Conservation (phyloP, 768 basidiomycete genomes). For the Tulasnella sp. region DNA sequence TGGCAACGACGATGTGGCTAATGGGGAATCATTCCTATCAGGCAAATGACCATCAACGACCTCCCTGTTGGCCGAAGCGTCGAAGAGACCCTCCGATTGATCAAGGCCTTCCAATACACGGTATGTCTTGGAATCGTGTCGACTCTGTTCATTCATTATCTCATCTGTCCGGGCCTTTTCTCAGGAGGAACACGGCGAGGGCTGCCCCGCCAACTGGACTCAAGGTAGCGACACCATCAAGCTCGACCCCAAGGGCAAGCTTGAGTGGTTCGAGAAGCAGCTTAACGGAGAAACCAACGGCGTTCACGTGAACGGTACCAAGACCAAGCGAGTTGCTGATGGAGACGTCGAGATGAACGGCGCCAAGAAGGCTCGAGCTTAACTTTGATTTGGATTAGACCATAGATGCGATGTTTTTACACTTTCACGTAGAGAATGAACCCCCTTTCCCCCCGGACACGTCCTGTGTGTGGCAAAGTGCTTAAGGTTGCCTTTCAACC, state of each 20-base stretch:
- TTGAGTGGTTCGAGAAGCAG: constrained; percentile 62
- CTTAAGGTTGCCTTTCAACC: too few relatives aligned
- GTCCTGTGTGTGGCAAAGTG: neutral
- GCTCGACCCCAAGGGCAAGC: constrained; percentile 62
- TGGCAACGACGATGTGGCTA: constrained; percentile 23
- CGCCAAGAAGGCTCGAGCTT: constrained; percentile 21
- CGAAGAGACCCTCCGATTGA: constrained; percentile 83
- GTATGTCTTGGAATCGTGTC: constrained; percentile 42
- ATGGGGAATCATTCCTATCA: constrained; percentile 31
- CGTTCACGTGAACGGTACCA: constrained; percentile 21
- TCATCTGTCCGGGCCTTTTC: neutral
- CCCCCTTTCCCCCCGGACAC: neutral
- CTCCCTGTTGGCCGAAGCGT: constrained; percentile 93
- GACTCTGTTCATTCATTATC: neutral
- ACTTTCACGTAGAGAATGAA: neutral
- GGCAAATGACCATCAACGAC: constrained; percentile 87
- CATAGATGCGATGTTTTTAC: neutral
- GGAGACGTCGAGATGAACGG: constrained; percentile 4
- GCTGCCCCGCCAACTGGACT: constrained; percentile 88
- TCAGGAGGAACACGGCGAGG: constrained; percentile 84
- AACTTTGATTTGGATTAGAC: neutral
- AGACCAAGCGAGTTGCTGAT: constrained; percentile 25
- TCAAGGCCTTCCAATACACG: constrained; percentile 91
- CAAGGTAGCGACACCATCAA: constrained; percentile 73
- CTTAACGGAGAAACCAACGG: constrained; percentile 27